Percentiles rank a stretch among this genome's conserved stretches.
Conservation (phyloP, 768 basidiomycete genomes). For the Auricularia auricula-judae region DNA sequence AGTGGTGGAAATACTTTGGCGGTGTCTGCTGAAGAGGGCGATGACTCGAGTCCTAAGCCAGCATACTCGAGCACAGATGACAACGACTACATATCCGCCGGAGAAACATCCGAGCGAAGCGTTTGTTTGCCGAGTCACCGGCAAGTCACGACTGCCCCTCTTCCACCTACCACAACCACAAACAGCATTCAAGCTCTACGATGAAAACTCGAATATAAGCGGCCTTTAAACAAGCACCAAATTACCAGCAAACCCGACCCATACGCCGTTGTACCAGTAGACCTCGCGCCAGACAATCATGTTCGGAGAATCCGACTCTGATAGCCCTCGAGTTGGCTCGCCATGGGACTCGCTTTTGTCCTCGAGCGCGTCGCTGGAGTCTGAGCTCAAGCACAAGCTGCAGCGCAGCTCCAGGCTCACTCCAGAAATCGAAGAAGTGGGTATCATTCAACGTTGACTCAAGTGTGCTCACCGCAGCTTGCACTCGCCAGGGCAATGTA, state of each 20-base stretch:
- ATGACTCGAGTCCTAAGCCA: no score
- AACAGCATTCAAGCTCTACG: constrained; percentile 8
- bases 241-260: constrained; percentile 6
- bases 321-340: constrained; percentile 66
- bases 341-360: constrained; percentile 76
- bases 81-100: no score
- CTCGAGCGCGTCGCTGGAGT: constrained; percentile 27
- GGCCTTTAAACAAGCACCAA: constrained; percentile 10
- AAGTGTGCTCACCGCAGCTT: background rate
- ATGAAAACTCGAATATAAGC: constrained; percentile 52
- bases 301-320: constrained; percentile 61
- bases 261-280: constrained; percentile 5
- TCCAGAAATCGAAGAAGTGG: constrained; percentile 61
- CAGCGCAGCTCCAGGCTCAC: constrained; percentile 16
- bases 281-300: constrained; percentile 25
- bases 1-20: no score
- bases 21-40: no score
- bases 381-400: constrained; percentile 18
- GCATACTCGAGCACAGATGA: no score
- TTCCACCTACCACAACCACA: background rate
- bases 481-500: constrained; percentile 55
- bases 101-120: no score
- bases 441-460: constrained; percentile 3
- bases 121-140: no score
- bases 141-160: background rate